Base-by-base conservation (phyloP, 306 rosid species). In the Acacia acuminata region DNA sequence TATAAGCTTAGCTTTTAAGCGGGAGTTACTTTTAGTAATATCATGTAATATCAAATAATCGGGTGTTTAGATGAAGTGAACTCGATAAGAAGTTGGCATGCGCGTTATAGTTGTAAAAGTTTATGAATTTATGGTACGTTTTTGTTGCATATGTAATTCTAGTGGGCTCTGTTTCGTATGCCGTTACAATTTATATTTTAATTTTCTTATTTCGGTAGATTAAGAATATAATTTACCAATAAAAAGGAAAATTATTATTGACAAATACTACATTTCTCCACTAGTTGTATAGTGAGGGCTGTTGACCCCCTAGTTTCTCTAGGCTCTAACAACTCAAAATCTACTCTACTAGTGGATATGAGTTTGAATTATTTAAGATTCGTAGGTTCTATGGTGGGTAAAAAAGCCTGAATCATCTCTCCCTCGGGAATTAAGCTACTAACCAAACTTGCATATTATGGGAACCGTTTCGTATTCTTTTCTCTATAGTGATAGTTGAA, bases 1-100 rank as follows among this genome's bases (percentile, higher is more conserved):
- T 65, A 24, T 24, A 55, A 60, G 78, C 36, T 24, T 58, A 67
- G 81, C 47, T 73, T 44, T 55, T 10, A 9, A 8, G 25, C 8
- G 9, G 5, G 8, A 58, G 30, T 58, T 22, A 58, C 65, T 58
- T 3, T 3, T 15, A 76, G 69, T 76, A 84, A 42, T 77, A 77
- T 47, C 75, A 67, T 78, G 82, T 84, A 40, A 45, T 71, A 58
- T 51, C 72, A 68, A 75, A 82, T 68, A 79, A 86, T 73, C 60
- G 68, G 45, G 27, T 36, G 24, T 75, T 34, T 58, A 27, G 64
- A 74, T 67, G 67, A 78, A 85, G 61, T 42, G 42, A 72, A 43
- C 73, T 82, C 42, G 56, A 74, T 38, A 60, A 13, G 30, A 73
- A 60, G 75, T n/a, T 75, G 56, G 25, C 64, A 32, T 73, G 78